These are phyloP conservation scores for Oenanthe javanica DNA, from an alignment of 140 eudicot species.

Conservation along the genomic window DNA sequence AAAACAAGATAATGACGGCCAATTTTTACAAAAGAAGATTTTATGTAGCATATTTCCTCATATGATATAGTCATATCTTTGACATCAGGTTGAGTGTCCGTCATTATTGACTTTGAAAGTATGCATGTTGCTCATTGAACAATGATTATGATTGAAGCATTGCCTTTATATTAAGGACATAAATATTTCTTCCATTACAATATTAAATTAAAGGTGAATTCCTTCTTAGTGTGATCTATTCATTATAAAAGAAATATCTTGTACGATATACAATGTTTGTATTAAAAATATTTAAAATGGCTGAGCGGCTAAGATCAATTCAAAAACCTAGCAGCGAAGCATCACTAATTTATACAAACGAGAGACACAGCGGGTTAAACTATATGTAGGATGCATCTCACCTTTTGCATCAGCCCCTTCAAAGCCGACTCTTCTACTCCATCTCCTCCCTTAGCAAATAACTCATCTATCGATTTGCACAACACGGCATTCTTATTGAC, in stretches of 20 bases:
- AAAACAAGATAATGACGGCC: background rate
- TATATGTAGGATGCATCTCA: conserved; percentile 20
- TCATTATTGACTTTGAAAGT: no score
- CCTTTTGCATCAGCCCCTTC: conserved; percentile 64
- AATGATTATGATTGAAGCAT: no score
- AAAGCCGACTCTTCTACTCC: conserved; percentile 51
- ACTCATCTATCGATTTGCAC: conserved; percentile 76
- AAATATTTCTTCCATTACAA: background rate
- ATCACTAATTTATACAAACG: background rate
- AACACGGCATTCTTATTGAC: conserved; percentile 77
- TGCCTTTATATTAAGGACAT: background rate
- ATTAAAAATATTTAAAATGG: background rate
- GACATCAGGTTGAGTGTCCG: no score
- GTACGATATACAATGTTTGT: background rate
- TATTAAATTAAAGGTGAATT: background rate
- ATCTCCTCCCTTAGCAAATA: conserved; percentile 57
- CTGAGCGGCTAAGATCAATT: background rate
- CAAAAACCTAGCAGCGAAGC: background rate
- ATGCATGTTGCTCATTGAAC: no score
- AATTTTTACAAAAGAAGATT: background rate
- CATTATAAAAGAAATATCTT: background rate
- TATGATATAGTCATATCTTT: background rate
- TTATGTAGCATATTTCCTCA: background rate
- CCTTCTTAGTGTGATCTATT: background rate
- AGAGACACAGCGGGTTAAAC: background rate